Conservation (phyloP, 2,329 filamentous ascomycete genomes). For the Dryadomyces sulphureus region DNA sequence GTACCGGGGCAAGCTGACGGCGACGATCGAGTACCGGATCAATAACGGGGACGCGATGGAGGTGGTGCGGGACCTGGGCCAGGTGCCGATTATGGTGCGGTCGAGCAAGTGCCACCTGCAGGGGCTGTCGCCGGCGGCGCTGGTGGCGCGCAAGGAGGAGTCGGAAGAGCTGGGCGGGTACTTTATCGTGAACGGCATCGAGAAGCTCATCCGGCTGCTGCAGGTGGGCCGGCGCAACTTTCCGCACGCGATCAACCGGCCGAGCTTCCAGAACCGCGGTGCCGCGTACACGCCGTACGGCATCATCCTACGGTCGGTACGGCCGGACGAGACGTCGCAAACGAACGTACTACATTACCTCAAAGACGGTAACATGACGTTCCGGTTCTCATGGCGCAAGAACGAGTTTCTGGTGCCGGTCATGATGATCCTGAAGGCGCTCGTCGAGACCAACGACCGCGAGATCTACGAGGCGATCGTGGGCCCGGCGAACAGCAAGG, state of each 20-base stretch:
- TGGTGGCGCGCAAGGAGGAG: slow-evolving; percentile 84
- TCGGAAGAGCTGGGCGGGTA: slow-evolving; percentile 93
- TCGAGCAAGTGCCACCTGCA: slow-evolving; percentile 86
- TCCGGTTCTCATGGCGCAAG: slow-evolving; percentile 96
- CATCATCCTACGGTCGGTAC: slow-evolving; percentile 80
- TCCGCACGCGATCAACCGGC: slow-evolving; percentile 83
- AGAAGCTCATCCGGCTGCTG: slow-evolving; percentile 89
- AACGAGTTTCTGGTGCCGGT: slow-evolving; percentile 92
- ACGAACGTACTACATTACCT: slow-evolving; percentile 96
- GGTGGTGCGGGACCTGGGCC: slow-evolving; percentile 70
- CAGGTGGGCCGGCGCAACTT: slow-evolving; percentile 86
- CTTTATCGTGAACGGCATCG: slow-evolving; percentile 94
- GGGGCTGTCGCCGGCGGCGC: slow-evolving; percentile 63
- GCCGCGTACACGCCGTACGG: slow-evolving; percentile 77
- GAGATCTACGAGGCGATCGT: slow-evolving; percentile 94
- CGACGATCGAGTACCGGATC: slow-evolving; percentile 69
- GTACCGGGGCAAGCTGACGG: slow-evolving; percentile 76
- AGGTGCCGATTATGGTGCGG: slow-evolving; percentile 88
- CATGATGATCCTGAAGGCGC: slow-evolving; percentile 91
- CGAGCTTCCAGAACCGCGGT: slow-evolving; percentile 79
- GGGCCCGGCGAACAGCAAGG: slow-evolving; percentile 60
- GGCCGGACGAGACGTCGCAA: slow-evolving; percentile 95
- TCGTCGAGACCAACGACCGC: slow-evolving; percentile 89
- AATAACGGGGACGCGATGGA: slow-evolving; percentile 79
- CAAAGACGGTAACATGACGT: slow-evolving; percentile 88